Evolutionary conservation across 2,329 filamentous ascomycete genomes (phyloP), one percentile per base, ranked within the genome.

Genomic region (Rhynchosporium agropyri): DNA sequence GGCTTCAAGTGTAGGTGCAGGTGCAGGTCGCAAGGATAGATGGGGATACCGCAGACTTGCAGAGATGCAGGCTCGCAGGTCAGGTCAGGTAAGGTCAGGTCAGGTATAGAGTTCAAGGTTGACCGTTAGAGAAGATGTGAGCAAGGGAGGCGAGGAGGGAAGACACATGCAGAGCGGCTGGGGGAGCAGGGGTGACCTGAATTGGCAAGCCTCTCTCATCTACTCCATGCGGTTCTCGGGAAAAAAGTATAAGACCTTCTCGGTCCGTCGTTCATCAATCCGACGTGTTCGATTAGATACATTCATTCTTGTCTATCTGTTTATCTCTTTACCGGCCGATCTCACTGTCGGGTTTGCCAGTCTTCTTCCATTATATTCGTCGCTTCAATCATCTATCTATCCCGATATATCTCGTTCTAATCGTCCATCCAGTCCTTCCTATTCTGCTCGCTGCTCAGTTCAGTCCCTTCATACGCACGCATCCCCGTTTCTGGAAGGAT

Each of bases 231-330:
- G 1, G 20, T 20, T 20, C 20, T 29, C 15, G 48, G 4, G 53
- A 20, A 28, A 28, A 42, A 56, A 56, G 53, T 56, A 56, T 56
- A 56, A 56, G 53, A 56, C 53, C 31, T 38, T 56, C 53, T 3
- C 38, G 29, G 20, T 56, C 53, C 40, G 20, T 43, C 53, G 3
- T n/a, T 31, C 38, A 8, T 43, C n/a, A 26, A 26, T 26, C 8
- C 20, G 31, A 20, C 20, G 20, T 20, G 20, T 20, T 20, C 20
- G 20, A 20, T 20, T 20, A 53, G 50, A 53, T 10, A 28, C 53
- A 15, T 43, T 42, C 53, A 12, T 20, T 20, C 20, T 20, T 20
- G 20, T 20, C 53, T 56, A 42, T 56, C 40, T 31, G 36, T 51
- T 26, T 31, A n/a, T 56, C 53, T 29, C 12, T 55, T 36, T 55